phyloP scores from a whole-genome alignment of 2,329 filamentous ascomycete species.

The Arthrobotrys musiformis region DNA sequence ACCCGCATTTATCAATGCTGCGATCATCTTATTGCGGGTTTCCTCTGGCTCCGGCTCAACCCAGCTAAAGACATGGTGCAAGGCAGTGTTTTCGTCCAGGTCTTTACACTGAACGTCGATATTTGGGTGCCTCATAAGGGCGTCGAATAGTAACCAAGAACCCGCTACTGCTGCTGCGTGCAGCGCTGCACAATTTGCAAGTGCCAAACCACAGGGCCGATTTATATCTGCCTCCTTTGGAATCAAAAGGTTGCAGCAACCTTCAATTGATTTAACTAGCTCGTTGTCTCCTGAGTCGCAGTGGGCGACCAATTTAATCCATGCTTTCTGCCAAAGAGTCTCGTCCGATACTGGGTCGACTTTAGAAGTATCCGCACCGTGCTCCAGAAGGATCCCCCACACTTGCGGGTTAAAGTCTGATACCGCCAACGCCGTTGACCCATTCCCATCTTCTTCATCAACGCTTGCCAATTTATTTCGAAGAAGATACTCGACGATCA shows the following conservation, averaged over 20 bases:
- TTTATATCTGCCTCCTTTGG: conserved; percentile 5
- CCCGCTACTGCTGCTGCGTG: neutral
- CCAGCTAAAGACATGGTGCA: neutral
- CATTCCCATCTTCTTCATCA: conserved; percentile 20
- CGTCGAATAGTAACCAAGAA: conserved; percentile 3
- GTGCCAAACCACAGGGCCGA: neutral
- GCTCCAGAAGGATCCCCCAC: conserved; percentile 3
- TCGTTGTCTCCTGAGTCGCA: neutral
- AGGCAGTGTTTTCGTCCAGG: neutral
- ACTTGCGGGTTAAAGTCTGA: neutral
- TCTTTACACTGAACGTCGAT: neutral
- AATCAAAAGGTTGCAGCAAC: conserved; percentile 21
- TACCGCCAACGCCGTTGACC: conserved; percentile 12
- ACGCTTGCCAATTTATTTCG: neutral
- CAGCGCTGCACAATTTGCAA: neutral
- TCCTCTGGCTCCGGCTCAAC: neutral
- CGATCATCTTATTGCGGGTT: neutral
- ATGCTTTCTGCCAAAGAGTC: conserved; percentile 14
- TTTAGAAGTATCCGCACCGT: neutral
- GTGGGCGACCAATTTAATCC: neutral
- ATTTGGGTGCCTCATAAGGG: conserved; percentile 8
- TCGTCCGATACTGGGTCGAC: neutral
- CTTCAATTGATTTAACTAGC: neutral
- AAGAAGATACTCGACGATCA: conserved; percentile 14
- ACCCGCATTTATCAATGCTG: conserved; percentile 3